Percentiles rank a stretch among this genome's conserved stretches.
These are phyloP conservation scores for Fusarium poae DNA, from an alignment of 2,329 filamentous ascomycete genomes.

Conservation along the genomic window DNA sequence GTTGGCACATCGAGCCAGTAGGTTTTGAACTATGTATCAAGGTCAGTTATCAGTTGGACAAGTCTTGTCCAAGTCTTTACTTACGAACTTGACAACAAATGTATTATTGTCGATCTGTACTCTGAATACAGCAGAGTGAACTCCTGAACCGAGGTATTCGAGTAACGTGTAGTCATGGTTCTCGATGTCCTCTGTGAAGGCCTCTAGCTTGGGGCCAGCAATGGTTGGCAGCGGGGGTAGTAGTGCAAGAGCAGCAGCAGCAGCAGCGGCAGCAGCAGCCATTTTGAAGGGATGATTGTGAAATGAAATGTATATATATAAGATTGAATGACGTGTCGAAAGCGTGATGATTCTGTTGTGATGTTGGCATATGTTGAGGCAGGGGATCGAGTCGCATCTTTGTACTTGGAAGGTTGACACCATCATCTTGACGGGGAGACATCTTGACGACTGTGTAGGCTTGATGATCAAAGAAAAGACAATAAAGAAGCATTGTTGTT, in stretches of 20 bases:
- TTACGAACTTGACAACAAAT: constrained; percentile 21
- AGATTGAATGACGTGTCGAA: not conserved
- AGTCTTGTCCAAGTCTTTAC: not conserved
- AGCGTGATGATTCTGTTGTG: not conserved
- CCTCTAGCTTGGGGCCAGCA: constrained; percentile 16
- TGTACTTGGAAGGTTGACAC: not conserved
- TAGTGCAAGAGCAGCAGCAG: constrained; percentile 9
- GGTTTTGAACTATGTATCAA: not conserved
- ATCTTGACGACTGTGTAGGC: not conserved
- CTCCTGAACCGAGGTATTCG: accelerated
- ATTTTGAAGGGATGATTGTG: not conserved
- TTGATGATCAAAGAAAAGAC: not conserved
- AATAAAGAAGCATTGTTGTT: not conserved
- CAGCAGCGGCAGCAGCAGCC: constrained; percentile 8
- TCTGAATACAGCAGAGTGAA: not conserved
- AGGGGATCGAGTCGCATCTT: not conserved
- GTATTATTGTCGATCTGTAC: constrained; percentile 5
- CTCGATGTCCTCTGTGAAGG: constrained; percentile 18
- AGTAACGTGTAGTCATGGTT: constrained; percentile 7
- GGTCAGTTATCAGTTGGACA: not conserved
- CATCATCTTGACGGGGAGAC: not conserved
- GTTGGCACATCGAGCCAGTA: accelerated
- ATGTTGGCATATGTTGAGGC: not conserved
- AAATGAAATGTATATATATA: not conserved
- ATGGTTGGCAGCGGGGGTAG: not conserved